Evolutionary conservation across 2,329 filamentous ascomycete genomes (phyloP), one percentile per base, ranked within the genome.

Genomic region (Nigrograna mackinnonii): DNA sequence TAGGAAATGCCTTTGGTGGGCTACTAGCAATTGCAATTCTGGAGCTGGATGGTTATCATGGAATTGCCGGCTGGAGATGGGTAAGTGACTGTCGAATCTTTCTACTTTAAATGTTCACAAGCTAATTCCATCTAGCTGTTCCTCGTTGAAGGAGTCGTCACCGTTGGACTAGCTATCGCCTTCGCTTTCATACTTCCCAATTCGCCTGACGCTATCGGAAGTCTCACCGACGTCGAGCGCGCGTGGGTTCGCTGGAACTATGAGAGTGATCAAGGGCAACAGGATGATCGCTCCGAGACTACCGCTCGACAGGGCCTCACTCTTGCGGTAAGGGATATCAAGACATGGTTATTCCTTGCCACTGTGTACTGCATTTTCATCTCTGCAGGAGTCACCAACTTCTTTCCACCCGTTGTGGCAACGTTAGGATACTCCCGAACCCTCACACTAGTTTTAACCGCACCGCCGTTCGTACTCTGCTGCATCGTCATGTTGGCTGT

Each of bases 401-500:
- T 80, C 61, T 79, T 79, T 61, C 77, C 78, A 0, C 75, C 77
- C 1, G 69, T 81, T 31, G 80, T 79, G 1, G 63, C 64, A 17
- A 79, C 79, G 0, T 72, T 82, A n/a, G 77, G 77, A 28, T 81
- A 79, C 50, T 57, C 44, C 30, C 77, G 79, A 41, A 75, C 79
- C 1, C 75, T 75, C 1, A 81, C 78, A 1, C 65, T 81, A 19
- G 68, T 82, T 17, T 75, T 82, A 71, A 79, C 75, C 55, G 69
- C 78, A 3, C 79, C 79, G 1, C 80, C 80, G 1, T 84, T 80
- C 77, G 70, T 76, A 2, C 82, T 82, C 20, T 50, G 50, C 12
- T 50, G 50, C 49, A 62, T 83, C 13, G 62, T 83, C 22, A 80
- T 83, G 2, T 82, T 83, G 50, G 42, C 75, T 31, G 88, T 87